Percentiles rank a stretch among this genome's conserved stretches.
These are phyloP conservation scores for Saccharomycopsis sp. DNA, from an alignment of 805 yeast genomes.

Conservation along the genomic window DNA sequence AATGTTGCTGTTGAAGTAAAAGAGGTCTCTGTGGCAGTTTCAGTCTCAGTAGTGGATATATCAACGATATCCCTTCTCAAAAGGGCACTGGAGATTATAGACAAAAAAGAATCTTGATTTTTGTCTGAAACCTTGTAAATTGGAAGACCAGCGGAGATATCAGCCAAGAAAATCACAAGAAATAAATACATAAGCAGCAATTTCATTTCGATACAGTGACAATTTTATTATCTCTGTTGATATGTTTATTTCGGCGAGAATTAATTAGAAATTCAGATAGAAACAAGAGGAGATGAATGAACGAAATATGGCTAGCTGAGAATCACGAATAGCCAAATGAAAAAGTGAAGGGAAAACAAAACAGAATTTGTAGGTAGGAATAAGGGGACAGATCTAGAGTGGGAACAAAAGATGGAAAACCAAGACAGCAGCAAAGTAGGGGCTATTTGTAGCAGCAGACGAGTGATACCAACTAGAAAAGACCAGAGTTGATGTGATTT, in stretches of 20 bases:
- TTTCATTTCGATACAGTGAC: background rate
- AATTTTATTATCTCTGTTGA: background rate
- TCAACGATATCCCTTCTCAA: background rate
- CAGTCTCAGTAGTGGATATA: background rate
- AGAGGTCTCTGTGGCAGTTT: background rate
- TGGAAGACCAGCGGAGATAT: background rate
- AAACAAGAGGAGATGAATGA: background rate
- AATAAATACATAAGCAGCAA: background rate
- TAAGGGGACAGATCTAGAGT: background rate
- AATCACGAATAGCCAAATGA: background rate
- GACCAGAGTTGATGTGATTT: background rate
- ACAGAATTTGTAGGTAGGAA: background rate
- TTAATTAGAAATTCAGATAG: background rate
- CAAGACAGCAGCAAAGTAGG: background rate
- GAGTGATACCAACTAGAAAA: background rate
- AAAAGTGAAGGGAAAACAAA: background rate
- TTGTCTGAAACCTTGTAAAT: background rate
- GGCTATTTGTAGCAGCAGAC: background rate
- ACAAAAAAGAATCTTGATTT: background rate
- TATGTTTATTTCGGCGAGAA: background rate
- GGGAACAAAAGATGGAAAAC: background rate
- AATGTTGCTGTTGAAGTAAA: background rate
- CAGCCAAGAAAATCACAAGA: background rate
- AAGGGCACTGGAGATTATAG: background rate
- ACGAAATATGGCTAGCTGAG: no score